A percentile compares a stretch with the other conserved stretches of the same genome.
Conservation (phyloP, 208 protist species). For the Acanthamoeba triangularis region DNA sequence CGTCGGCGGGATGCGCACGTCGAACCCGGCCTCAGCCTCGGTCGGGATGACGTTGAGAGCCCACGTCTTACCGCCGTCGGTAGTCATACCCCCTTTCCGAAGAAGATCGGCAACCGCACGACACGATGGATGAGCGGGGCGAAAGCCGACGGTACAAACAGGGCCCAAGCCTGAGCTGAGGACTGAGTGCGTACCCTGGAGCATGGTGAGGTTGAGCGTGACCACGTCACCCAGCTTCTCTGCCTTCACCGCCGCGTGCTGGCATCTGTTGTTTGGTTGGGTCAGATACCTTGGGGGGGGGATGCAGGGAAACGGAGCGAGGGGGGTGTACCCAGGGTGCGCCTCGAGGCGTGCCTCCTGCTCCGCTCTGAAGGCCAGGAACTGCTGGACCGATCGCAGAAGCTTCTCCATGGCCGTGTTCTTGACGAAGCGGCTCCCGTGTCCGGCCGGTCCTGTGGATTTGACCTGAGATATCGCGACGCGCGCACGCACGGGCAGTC, state of each 20-base stretch:
- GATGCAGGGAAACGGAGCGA: background rate
- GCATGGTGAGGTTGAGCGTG: constrained; percentile 90
- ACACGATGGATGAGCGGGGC: background rate
- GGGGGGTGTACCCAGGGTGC: background rate
- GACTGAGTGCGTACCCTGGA: constrained; percentile 81
- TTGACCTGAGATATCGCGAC: constrained; percentile 73
- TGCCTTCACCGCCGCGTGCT: constrained; percentile 56
- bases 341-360: constrained; percentile 63
- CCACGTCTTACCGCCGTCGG: constrained; percentile 83
- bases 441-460: constrained; percentile 87
- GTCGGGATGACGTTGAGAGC: constrained; percentile 91
- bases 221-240: constrained; percentile 90
- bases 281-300: background rate
- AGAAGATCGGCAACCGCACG: background rate
- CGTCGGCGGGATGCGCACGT: constrained; percentile 90
- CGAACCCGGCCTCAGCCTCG: constrained; percentile 88
- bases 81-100: constrained; percentile 61
- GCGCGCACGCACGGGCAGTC: background rate
- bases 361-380: constrained; percentile 80
- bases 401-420: constrained; percentile 89
- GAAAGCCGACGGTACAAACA: too few relatives aligned
- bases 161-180: too few relatives aligned
- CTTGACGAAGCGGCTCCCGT: constrained; percentile 89
- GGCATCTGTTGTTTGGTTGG: background rate
- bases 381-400: constrained; percentile 70